These are phyloP conservation scores for Cladophialophora immunda DNA, from an alignment of 2,329 filamentous ascomycete genomes.

Conservation along the genomic window DNA sequence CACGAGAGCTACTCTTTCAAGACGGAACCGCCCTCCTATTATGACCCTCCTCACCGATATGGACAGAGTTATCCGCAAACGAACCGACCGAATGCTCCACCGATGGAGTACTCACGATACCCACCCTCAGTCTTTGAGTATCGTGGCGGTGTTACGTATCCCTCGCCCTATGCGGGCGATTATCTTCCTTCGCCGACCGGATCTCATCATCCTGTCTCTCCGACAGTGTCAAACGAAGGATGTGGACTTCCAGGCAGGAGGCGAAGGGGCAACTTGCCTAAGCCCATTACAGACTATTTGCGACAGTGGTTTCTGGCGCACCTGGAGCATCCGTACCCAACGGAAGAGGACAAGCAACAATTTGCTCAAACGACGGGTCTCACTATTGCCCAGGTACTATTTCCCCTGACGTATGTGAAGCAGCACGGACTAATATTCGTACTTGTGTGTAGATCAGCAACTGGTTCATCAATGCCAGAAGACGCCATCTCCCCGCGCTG, in stretches of 20 bases:
- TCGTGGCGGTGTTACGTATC: slow-evolving; percentile 21
- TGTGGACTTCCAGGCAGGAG: slow-evolving; percentile 51
- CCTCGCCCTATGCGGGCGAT: slow-evolving; percentile 29
- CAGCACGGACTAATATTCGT: slow-evolving; percentile 3
- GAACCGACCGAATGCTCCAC: slow-evolving; percentile 22
- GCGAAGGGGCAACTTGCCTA: slow-evolving; percentile 86
- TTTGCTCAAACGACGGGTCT: slow-evolving; percentile 79
- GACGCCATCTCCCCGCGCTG: slow-evolving; percentile 57
- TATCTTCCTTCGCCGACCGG: slow-evolving; percentile 26
- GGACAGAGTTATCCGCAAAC: slow-evolving; percentile 30
- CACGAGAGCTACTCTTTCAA: slow-evolving; percentile 24
- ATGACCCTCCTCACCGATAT: slow-evolving; percentile 31
- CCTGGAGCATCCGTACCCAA: slow-evolving; percentile 82
- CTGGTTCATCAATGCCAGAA: slow-evolving; percentile 62
- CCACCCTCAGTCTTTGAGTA: slow-evolving; percentile 28
- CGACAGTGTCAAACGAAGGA: slow-evolving; percentile 27
- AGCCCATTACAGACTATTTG: slow-evolving; percentile 83
- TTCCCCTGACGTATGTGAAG: not conserved
- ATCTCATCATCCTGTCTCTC: slow-evolving; percentile 26
- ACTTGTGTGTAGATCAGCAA: slow-evolving; percentile 57
- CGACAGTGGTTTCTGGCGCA: slow-evolving; percentile 82
- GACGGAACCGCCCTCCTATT: slow-evolving; percentile 29
- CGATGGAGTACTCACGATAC: slow-evolving; percentile 29
- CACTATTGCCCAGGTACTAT: slow-evolving; percentile 70
- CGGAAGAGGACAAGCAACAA: slow-evolving; percentile 85